Evolutionary conservation across 2,329 filamentous ascomycete genomes (phyloP).

Genomic region (Fusarium scirpi): DNA sequence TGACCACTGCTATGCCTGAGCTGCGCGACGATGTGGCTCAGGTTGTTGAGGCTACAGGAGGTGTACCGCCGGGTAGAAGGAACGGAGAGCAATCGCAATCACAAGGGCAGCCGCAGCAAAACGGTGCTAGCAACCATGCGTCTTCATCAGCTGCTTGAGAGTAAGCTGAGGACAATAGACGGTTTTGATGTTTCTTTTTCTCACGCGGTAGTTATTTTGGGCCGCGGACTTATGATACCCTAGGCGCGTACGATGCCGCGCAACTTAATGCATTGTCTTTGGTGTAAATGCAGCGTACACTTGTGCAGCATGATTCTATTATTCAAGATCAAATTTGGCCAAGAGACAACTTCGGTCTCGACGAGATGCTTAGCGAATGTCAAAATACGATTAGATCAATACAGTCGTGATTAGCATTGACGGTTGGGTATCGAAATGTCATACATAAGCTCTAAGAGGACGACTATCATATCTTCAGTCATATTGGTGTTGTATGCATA

Average conservation of each 20-base stretch:
- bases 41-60: conserved; percentile 63
- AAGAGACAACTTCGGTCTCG: background rate
- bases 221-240: conserved; percentile 15
- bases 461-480: conserved; percentile 40
- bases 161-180: background rate
- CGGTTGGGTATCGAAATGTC: background rate
- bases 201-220: background rate
- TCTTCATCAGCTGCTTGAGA: conserved; percentile 18
- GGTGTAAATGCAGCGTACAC: background rate
- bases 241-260: background rate
- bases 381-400: background rate
- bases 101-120: conserved; percentile 17
- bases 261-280: conserved; percentile 6
- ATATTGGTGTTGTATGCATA: conserved; percentile 29
- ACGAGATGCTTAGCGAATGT: background rate
- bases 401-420: background rate
- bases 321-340: background rate
- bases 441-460: background rate
- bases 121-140: conserved; percentile 24
- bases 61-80: conserved; percentile 34
- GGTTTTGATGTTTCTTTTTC: background rate
- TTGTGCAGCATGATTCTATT: background rate
- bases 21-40: conserved; percentile 63
- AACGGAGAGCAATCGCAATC: conserved; percentile 13
- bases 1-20: conserved; percentile 70